phyloP scores from a whole-genome alignment of 139 green algal species.

The Micractinium conductrix region DNA sequence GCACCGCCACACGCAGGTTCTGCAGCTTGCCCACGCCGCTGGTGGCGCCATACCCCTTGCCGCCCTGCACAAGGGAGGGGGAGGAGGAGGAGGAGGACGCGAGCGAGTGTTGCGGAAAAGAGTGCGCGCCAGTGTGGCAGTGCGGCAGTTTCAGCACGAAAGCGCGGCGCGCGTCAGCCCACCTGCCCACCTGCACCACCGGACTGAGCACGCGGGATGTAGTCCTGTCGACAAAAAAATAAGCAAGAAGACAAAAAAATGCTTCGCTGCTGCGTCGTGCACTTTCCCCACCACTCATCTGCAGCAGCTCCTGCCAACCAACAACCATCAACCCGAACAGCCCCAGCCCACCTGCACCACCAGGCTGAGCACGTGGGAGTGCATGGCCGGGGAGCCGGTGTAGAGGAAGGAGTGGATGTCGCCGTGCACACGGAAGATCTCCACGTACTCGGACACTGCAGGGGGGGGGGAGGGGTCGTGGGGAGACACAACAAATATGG shows the following conservation, averaged over 20 bases:
- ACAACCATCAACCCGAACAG: background rate
- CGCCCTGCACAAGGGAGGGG: background rate
- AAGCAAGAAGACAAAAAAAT: no score
- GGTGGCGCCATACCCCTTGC: conserved; percentile 33
- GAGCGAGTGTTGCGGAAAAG: background rate
- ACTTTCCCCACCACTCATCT: no score
- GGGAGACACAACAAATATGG: background rate
- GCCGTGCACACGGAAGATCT: conserved; percentile 73
- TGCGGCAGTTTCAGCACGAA: background rate
- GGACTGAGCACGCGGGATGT: background rate
- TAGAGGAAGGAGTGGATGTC: conserved; percentile 97
- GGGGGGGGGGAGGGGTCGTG: background rate
- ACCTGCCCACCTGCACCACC: background rate
- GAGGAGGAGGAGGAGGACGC: conserved; percentile 10
- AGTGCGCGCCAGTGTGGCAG: background rate
- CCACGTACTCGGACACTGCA: conserved; percentile 69
- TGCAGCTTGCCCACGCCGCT: conserved; percentile 59
- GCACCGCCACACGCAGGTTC: conserved; percentile 76
- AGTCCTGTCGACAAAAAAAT: no score
- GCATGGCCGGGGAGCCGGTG: conserved; percentile 87
- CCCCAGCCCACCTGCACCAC: no score
- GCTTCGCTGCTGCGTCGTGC: no score
- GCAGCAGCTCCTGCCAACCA: no score
- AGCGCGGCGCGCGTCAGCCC: no score
- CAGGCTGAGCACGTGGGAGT: conserved; percentile 38